Conservation (phyloP, 495 filamentous ascomycete genomes). For the Barbatosphaeria neglecta region DNA sequence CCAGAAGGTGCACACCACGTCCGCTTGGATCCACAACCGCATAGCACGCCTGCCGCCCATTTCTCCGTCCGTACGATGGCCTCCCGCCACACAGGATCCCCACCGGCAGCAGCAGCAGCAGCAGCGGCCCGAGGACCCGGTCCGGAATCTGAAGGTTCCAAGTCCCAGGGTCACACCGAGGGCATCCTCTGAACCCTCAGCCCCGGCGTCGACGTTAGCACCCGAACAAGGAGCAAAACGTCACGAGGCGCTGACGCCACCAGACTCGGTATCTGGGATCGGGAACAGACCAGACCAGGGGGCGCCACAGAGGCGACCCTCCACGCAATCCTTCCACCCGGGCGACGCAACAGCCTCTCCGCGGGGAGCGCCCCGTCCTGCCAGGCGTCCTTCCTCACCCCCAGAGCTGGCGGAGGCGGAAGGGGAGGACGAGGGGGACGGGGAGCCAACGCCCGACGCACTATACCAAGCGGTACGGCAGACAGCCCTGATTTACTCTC, state of each 20-base stretch:
- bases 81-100: no score
- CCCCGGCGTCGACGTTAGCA: background rate
- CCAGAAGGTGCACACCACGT: slow-evolving; percentile 18
- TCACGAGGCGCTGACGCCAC: background rate
- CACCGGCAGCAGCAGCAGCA: no score
- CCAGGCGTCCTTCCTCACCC: background rate
- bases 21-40: slow-evolving; percentile 22
- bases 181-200: background rate
- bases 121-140: background rate
- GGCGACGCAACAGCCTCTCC: background rate
- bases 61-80: slow-evolving; percentile 5
- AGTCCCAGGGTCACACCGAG: background rate
- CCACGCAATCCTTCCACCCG: background rate
- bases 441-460: slow-evolving; percentile 13
- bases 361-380: background rate
- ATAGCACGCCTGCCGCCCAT: slow-evolving; percentile 14
- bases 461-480: slow-evolving; percentile 22
- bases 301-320: background rate
- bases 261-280: background rate
- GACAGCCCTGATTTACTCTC: slow-evolving; percentile 20
- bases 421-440: no score
- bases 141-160: background rate
- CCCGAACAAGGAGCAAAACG: background rate
- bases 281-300: background rate
- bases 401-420: no score